phyloP scores from a whole-genome alignment of 148 eudicot genomes.

The Fagopyrum homotropicum region DNA sequence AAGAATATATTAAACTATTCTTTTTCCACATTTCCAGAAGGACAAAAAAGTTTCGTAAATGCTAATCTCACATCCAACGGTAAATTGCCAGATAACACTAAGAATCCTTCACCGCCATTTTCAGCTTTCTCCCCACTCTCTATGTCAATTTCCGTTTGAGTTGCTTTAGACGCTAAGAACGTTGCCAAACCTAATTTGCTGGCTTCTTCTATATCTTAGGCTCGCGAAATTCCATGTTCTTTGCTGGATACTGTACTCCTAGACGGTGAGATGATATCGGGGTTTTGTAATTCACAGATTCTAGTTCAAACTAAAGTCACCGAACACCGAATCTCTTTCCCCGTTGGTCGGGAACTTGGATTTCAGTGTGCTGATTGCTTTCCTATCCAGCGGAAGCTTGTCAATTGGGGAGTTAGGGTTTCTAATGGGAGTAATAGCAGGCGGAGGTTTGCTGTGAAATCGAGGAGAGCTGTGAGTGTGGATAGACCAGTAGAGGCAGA shows the following conservation, averaged over 20 bases:
- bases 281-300: conserved; percentile 20
- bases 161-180: not conserved
- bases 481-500: conserved; percentile 28
- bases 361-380: conserved; percentile 11
- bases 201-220: not conserved
- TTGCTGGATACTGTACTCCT: not conserved
- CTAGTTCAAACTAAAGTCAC: not conserved
- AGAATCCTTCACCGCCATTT: conserved; percentile 1
- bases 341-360: not conserved
- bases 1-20: too few species aligned
- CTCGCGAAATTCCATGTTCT: not conserved
- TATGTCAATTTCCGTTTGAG: not conserved
- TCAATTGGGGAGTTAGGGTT: conserved; percentile 18
- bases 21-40: too few species aligned
- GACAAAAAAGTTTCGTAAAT: too few species aligned
- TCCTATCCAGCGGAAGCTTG: conserved; percentile 12
- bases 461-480: conserved; percentile 42
- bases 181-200: not conserved
- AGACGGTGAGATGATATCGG: conserved; percentile 14
- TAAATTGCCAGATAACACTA: not conserved
- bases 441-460: conserved; percentile 14
- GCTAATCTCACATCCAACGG: conserved; percentile 2
- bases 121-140: not conserved
- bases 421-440: conserved; percentile 17
- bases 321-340: not conserved